These are phyloP conservation scores for Pichia paraexigua DNA, from an alignment of 805 yeast genomes.

Conservation along the genomic window DNA sequence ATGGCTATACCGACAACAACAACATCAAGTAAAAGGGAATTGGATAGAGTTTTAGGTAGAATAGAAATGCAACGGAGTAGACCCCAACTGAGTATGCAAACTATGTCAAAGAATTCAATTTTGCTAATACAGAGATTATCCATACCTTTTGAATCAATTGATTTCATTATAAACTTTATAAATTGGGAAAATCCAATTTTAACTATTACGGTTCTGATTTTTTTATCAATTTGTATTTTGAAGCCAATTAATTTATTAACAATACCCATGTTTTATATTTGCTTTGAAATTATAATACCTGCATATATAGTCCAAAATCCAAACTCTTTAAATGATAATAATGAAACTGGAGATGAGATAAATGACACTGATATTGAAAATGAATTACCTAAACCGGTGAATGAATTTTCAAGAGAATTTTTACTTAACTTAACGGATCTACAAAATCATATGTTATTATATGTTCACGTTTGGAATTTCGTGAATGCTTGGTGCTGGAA, in stretches of 20 bases:
- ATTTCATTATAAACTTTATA: slow-evolving; percentile 44
- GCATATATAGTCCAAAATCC: slow-evolving; percentile 53
- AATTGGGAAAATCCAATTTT: slow-evolving; percentile 58
- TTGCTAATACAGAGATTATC: slow-evolving; percentile 55
- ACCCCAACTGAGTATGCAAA: slow-evolving; percentile 62
- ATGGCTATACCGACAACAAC: slow-evolving; percentile 66
- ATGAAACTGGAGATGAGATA: slow-evolving; percentile 1
- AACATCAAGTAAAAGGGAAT: slow-evolving; percentile 34
- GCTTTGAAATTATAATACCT: slow-evolving; percentile 57
- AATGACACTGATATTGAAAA: slow-evolving; percentile 42
- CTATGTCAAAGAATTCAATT: slow-evolving; percentile 62
- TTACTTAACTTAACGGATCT: slow-evolving; percentile 71
- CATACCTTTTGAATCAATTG: slow-evolving; percentile 52
- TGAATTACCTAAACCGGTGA: slow-evolving; percentile 59
- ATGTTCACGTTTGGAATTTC: slow-evolving; percentile 55
- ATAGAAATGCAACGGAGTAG: slow-evolving; percentile 52
- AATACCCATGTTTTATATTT: slow-evolving; percentile 46
- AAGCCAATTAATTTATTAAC: slow-evolving; percentile 50
- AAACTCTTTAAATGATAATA: slow-evolving; percentile 28
- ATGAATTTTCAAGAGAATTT: slow-evolving; percentile 74
- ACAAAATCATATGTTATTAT: slow-evolving; percentile 70
- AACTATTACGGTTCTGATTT: slow-evolving; percentile 47
- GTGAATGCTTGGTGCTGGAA: slow-evolving; percentile 40
- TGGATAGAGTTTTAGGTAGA: slow-evolving; percentile 37
- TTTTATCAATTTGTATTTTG: slow-evolving; percentile 35